Evolutionary conservation across 352 stramenopile genomes (phyloP), one percentile per base, ranked within the genome.

Genomic region (Thalassiosira oceanica): DNA sequence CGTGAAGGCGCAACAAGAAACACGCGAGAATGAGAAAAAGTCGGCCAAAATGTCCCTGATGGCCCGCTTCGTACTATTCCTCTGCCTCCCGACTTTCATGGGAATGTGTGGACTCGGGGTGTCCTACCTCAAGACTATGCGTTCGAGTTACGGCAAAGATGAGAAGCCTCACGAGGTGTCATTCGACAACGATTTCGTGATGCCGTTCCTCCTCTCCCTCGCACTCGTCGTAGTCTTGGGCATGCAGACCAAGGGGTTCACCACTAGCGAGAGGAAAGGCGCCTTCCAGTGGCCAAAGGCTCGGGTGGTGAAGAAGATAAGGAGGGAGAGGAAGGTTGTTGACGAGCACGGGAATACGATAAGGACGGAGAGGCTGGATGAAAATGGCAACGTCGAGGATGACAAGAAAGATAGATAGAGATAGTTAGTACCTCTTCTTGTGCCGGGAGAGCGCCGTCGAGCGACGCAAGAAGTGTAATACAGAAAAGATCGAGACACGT

Each of bases 281-380:
- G 31, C 79, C 2, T 51, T 87, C 23, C 15, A 15, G n/a, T 87
- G 80, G 80, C 80, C 80, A 8, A 87, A 87, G 46, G 62, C 83
- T 0, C 48, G 55, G 33, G 73, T 55, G 58, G 46, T 70, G 36
- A 55, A 45, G 36, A 84, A 80, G 66, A 26, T 87, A 15, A 43
- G 78, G 8, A 77, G 63, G 26, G 70, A 77, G 52, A 56, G 63
- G 13, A 45, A 83, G n/a, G 50, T 86, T 20, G 62, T 80, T 8
- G 60, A 73, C 13, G 43, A 85, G 62, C 58, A 62, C 11, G 46
- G 23, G n/a, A n/a, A n/a, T n/a, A n/a, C n/a, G n/a, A n/a, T n/a
- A n/a, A n/a, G n/a, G n/a, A n/a, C n/a, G n/a, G n/a, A n/a, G n/a
- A n/a, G n/a, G n/a, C n/a, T n/a, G n/a, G n/a, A n/a, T n/a, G n/a